Percentiles rank a stretch among this genome's conserved stretches.
Evolutionary conservation across 257 asterid genomes (phyloP).

Genomic region (Verbena officinalis): DNA sequence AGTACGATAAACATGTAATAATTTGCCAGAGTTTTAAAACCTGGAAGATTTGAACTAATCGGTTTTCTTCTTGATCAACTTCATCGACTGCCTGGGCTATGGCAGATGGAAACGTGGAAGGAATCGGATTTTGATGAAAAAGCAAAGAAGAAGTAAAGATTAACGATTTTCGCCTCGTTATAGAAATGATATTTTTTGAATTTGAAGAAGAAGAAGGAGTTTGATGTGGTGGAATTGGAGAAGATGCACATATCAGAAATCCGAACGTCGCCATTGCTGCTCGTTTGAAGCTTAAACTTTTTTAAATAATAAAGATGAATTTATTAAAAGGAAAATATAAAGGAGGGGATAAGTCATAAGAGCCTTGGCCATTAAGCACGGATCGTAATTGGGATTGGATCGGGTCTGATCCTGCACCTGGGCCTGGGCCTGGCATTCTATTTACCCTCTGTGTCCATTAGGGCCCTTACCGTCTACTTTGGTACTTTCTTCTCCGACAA

Average conservation of each 20-base stretch:
- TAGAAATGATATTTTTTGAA: slow-evolving; percentile 26
- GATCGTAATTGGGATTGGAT: not conserved
- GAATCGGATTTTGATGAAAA: slow-evolving; percentile 29
- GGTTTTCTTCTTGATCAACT: slow-evolving; percentile 56
- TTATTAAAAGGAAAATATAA: not conserved
- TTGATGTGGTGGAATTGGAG: slow-evolving; percentile 34
- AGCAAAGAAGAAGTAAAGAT: slow-evolving; percentile 53
- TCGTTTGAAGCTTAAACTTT: not conserved
- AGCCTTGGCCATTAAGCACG: slow-evolving; percentile 7
- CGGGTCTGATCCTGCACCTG: too few species aligned
- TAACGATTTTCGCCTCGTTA: slow-evolving; percentile 55
- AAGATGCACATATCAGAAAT: slow-evolving; percentile 27
- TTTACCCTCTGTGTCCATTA: too few species aligned
- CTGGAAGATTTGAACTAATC: slow-evolving; percentile 67
- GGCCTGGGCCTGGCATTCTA: slow-evolving; percentile 1
- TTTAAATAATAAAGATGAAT: not conserved
- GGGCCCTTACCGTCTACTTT: too few species aligned
- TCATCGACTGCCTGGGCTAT: slow-evolving; percentile 50
- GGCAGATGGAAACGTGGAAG: slow-evolving; percentile 43
- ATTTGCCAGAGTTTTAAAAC: slow-evolving; percentile 29
- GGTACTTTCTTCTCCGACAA: too few species aligned
- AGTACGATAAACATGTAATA: not conserved
- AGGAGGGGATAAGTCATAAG: slow-evolving; percentile 26
- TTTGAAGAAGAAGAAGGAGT: slow-evolving; percentile 28
- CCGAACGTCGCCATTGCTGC: slow-evolving; percentile 47